Evolutionary conservation across 495 filamentous ascomycete species (phyloP), one percentile per base, ranked within the genome.

Genomic region (Lepraria neglecta): DNA sequence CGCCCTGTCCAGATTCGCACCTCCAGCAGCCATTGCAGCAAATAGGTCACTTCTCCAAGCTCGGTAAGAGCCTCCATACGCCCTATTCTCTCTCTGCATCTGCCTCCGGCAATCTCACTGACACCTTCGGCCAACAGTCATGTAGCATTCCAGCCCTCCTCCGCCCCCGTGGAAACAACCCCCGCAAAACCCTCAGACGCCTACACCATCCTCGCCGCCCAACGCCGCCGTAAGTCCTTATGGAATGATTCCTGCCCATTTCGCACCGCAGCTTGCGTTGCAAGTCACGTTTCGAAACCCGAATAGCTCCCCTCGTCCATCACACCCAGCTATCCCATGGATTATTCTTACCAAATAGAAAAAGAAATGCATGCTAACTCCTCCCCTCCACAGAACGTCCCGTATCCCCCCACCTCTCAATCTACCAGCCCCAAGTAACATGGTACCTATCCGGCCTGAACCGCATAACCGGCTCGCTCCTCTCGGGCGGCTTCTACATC

Each of bases 361-460:
- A n/a, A n/a, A n/a, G n/a, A n/a, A n/a, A n/a, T n/a, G n/a, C 33
- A 35, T 35, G 10, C 33, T 11, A 35, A 6, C 33, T 35, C 35
- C 35, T 12, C 35, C 24, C 24, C 24, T 24, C 24, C 24, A 24
- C 35, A 38, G 35, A 77, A 68, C 95, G 94, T 52, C 94, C 94
- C 66, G 81, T 95, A 62, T 79, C 90, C 43, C 94, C 94, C 47
- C 92, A 99, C 72, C 84, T 99, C 57, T 68, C 74, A 62, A 92
- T 95, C 82, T 99, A 97, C 83, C 79, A 83, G 66, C 87, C 87
- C 63, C 87, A 89, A 76, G 87, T 97, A 70, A 92, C 91, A 58
- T 96, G 88, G 88, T 85, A 87, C 71, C 74, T 77, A 47, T 90
- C 85, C 59, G 75, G 69, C 57, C 76, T 88, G 73, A 86, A 90